Percentiles rank a stretch among this genome's conserved stretches.
Conservation (phyloP, 2,329 filamentous ascomycete species). For the Pseudogymnoascus sp. region DNA sequence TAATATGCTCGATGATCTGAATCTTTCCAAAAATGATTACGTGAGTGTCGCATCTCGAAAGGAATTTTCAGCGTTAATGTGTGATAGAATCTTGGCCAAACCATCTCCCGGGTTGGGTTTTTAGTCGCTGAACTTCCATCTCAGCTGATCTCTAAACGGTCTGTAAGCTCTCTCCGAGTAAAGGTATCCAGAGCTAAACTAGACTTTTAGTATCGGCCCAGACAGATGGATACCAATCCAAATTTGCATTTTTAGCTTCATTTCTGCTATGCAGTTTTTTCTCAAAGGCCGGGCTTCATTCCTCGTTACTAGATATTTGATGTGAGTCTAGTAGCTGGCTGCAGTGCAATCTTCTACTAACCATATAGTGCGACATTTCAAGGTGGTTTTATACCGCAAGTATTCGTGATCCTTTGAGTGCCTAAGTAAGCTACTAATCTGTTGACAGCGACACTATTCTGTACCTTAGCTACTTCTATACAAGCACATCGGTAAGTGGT, state of each 20-base stretch:
- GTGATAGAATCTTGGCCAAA: constrained; percentile 42
- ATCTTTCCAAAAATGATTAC: constrained; percentile 35
- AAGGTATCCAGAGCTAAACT: background rate
- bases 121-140: constrained; percentile 52
- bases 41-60: constrained; percentile 36
- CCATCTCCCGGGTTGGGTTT: constrained; percentile 45
- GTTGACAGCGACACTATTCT: background rate
- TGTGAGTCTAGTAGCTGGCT: background rate
- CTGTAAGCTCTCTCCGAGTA: background rate
- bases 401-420: background rate
- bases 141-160: constrained; percentile 49
- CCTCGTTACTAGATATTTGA: background rate
- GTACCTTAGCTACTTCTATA: background rate
- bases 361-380: background rate
- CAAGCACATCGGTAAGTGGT: background rate
- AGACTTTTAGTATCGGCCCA: constrained; percentile 32
- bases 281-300: background rate
- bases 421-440: background rate
- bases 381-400: background rate
- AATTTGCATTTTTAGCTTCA: constrained; percentile 28
- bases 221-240: constrained; percentile 45
- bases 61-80: constrained; percentile 5
- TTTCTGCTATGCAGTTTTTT: background rate
- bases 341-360: background rate
- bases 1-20: constrained; percentile 48